Evolutionary conservation across 179 eudicot species (phyloP).

Genomic region (Amaranthus tricolor): DNA sequence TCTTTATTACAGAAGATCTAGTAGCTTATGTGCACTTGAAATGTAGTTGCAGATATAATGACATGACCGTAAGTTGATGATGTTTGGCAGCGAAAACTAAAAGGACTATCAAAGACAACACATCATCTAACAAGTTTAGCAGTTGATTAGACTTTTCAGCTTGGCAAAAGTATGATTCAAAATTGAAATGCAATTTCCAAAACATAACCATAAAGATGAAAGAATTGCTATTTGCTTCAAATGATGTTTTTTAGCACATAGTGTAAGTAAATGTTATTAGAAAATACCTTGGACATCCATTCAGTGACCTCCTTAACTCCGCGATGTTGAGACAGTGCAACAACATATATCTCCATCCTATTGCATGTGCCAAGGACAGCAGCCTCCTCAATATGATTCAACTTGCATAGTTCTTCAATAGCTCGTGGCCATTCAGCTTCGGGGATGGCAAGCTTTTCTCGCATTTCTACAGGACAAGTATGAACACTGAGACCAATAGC

Average conservation of each 20-base stretch:
- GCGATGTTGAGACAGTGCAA: conserved; percentile 49
- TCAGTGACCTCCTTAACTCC: conserved; percentile 55
- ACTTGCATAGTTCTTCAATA: conserved; percentile 44
- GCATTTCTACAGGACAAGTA: conserved; percentile 46
- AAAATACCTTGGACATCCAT: conserved; percentile 49
- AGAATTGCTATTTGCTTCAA: not conserved
- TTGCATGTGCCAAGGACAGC: conserved; percentile 51
- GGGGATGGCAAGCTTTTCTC: conserved; percentile 54
- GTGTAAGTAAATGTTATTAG: no score
- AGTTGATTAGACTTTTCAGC: no score
- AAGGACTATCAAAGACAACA: no score
- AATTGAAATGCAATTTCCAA: no score
- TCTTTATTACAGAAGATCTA: no score
- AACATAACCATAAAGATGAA: not conserved
- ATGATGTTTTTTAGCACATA: no score
- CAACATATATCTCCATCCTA: conserved; percentile 53
- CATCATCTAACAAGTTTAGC: no score
- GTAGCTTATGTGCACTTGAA: not conserved
- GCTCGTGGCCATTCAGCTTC: conserved; percentile 60
- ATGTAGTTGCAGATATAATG: not conserved
- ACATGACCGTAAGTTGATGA: not conserved
- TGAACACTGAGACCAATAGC: conserved; percentile 46
- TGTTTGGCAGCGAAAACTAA: not conserved
- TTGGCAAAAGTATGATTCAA: no score
- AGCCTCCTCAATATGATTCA: conserved; percentile 54